Percentiles rank a stretch among this genome's conserved stretches.
Evolutionary conservation across 1,139 yeast genomes (phyloP).

Genomic region (Saccharomyces hybrid): DNA sequence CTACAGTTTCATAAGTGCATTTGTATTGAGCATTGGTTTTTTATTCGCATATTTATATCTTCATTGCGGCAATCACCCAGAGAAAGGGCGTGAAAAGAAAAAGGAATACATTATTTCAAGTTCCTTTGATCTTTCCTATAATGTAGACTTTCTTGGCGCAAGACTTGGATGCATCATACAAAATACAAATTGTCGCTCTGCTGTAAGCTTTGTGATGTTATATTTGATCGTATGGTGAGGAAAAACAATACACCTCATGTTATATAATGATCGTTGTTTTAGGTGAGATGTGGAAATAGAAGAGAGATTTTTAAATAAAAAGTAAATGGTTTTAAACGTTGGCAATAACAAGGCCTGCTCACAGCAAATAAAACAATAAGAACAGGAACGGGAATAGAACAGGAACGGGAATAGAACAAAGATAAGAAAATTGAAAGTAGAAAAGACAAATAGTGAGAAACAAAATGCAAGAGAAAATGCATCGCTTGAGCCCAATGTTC

Average conservation of each 20-base stretch:
- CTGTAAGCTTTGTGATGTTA: background rate
- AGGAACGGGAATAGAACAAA: background rate
- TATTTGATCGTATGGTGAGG: background rate
- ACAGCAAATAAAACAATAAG: background rate
- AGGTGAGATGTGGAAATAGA: background rate
- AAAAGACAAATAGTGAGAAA: too few relatives aligned
- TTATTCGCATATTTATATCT: background rate
- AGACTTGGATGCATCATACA: background rate
- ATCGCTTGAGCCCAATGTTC: background rate
- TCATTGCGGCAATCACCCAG: background rate
- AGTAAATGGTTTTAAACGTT: background rate
- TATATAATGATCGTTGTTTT: too few relatives aligned
- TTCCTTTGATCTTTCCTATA: background rate
- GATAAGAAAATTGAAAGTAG: background rate
- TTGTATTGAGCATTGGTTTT: background rate
- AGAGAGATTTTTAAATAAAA: background rate
- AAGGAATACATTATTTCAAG: background rate
- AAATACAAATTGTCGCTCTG: background rate
- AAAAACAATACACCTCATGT: background rate
- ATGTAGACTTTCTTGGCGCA: background rate
- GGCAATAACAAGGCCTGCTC: background rate
- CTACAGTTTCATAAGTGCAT: background rate
- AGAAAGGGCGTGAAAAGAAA: background rate
- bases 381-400: background rate
- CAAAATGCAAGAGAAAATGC: background rate